Percentiles rank a stretch among this genome's conserved stretches.
Conservation (phyloP, 192 early-diverging fungal species). For the Rhizophagus clarus region DNA sequence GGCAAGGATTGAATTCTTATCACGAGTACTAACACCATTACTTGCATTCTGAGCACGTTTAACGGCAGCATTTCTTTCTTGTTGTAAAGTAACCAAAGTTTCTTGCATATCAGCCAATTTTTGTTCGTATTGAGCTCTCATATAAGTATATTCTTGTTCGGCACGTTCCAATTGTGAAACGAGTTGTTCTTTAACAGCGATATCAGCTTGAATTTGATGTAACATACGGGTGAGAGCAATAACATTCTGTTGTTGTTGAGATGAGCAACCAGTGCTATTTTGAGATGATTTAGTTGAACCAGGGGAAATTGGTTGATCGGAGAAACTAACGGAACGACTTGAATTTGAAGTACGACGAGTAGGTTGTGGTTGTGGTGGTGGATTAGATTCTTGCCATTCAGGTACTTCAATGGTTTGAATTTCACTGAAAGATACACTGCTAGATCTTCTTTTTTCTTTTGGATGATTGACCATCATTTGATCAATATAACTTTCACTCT, state of each 20-base stretch:
- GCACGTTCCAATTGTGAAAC: constrained; percentile 57
- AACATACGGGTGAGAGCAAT: constrained; percentile 45
- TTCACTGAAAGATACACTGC: constrained; percentile 34
- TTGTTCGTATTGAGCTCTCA: constrained; percentile 70
- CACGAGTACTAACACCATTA: constrained; percentile 33
- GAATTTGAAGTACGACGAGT: constrained; percentile 27
- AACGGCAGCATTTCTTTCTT: constrained; percentile 67
- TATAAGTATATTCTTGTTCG: constrained; percentile 57
- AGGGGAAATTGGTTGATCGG: constrained; percentile 15
- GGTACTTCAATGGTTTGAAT: constrained; percentile 32
- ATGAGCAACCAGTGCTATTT: constrained; percentile 27
- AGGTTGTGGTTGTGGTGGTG: constrained; percentile 9
- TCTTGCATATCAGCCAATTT: constrained; percentile 64
- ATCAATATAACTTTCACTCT: constrained; percentile 33
- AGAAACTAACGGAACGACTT: constrained; percentile 32
- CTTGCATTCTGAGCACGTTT: constrained; percentile 46
- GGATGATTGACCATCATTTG: constrained; percentile 20
- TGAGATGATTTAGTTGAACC: constrained; percentile 20
- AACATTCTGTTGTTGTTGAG: constrained; percentile 36
- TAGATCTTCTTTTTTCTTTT: constrained; percentile 26
- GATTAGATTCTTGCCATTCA: constrained; percentile 27
- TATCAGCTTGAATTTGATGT: constrained; percentile 62
- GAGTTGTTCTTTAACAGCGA: constrained; percentile 66
- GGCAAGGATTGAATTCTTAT: constrained; percentile 42
- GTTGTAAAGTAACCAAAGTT: constrained; percentile 54